phyloP scores from a whole-genome alignment of 192 early-diverging fungal genomes.

The Chytriomyces sp. region DNA sequence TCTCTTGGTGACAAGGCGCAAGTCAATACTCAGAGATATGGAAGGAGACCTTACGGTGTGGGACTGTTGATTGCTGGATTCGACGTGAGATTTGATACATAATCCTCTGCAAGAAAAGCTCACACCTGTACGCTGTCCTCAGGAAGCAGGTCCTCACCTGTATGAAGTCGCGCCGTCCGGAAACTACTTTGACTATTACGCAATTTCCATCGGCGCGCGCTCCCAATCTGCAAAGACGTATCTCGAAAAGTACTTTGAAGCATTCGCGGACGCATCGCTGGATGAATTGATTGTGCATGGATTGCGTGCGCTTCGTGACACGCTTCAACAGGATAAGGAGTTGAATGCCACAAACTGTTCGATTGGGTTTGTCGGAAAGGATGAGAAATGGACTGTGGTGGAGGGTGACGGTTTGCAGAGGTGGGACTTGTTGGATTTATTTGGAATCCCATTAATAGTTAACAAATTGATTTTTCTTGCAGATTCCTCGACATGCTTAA shows the following conservation, averaged over 20 bases:
- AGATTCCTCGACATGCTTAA: constrained; percentile 35
- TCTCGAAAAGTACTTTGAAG: constrained; percentile 85
- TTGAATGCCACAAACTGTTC: constrained; percentile 86
- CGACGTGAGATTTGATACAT: constrained; percentile 61
- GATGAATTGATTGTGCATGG: constrained; percentile 89
- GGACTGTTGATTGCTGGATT: constrained; percentile 90
- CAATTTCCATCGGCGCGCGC: constrained; percentile 91
- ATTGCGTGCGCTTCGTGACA: constrained; percentile 87
- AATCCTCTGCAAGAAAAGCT: not conserved
- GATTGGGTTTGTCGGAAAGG: constrained; percentile 88
- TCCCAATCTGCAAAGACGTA: constrained; percentile 97
- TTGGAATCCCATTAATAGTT: not conserved
- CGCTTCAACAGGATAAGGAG: constrained; percentile 94
- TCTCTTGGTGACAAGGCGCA: constrained; percentile 95
- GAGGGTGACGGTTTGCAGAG: constrained; percentile 82
- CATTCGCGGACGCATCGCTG: constrained; percentile 80
- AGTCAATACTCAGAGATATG: constrained; percentile 95
- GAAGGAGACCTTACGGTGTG: constrained; percentile 96
- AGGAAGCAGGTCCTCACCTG: constrained; percentile 92
- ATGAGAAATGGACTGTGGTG: constrained; percentile 76
- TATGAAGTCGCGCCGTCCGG: constrained; percentile 95
- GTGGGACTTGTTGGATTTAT: constrained; percentile 32
- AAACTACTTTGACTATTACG: constrained; percentile 91
- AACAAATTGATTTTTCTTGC: not conserved
- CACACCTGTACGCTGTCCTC: not conserved